Percentiles rank a stretch among this genome's conserved stretches.
These are phyloP conservation scores for Hydrangea macrophylla DNA, from an alignment of 148 eudicot species.

Conservation along the genomic window DNA sequence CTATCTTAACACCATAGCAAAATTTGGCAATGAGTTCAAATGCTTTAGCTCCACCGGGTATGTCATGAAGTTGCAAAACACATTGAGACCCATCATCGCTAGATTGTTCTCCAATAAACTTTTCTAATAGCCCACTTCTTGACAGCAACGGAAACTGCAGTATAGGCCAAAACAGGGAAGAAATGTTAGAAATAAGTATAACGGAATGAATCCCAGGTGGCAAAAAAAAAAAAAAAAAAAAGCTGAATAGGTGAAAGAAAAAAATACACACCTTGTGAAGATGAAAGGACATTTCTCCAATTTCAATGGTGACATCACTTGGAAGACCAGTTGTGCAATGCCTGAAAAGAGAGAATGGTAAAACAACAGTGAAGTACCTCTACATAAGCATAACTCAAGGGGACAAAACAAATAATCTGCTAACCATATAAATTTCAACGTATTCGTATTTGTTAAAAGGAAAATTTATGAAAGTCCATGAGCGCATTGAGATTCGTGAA, in stretches of 20 bases:
- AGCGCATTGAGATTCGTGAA: neutral
- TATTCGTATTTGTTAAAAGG: too few relatives aligned
- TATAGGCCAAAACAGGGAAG: neutral
- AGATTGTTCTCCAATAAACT: constrained; percentile 42
- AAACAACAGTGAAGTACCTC: neutral
- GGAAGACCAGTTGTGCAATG: constrained; percentile 68
- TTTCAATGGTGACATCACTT: constrained; percentile 68
- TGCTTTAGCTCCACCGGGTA: constrained; percentile 68
- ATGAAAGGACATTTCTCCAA: constrained; percentile 53
- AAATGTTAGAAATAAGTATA: too few relatives aligned
- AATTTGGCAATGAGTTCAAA: constrained; percentile 62
- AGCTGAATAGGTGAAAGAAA: too few relatives aligned
- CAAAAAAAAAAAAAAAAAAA: too few relatives aligned
- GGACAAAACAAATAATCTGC: neutral
- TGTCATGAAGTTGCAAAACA: constrained; percentile 43
- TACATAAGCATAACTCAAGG: neutral
- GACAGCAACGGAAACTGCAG: constrained; percentile 65
- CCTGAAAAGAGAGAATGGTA: constrained; percentile 31
- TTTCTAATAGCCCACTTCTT: constrained; percentile 62
- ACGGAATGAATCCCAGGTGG: too few relatives aligned
- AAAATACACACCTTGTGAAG: constrained; percentile 55
- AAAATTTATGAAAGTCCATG: neutral
- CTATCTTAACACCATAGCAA: constrained; percentile 67
- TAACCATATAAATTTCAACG: too few relatives aligned
- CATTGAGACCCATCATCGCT: constrained; percentile 36